Evolutionary conservation across 2,329 filamentous ascomycete species (phyloP).

Genomic region (Xylariales sp.): DNA sequence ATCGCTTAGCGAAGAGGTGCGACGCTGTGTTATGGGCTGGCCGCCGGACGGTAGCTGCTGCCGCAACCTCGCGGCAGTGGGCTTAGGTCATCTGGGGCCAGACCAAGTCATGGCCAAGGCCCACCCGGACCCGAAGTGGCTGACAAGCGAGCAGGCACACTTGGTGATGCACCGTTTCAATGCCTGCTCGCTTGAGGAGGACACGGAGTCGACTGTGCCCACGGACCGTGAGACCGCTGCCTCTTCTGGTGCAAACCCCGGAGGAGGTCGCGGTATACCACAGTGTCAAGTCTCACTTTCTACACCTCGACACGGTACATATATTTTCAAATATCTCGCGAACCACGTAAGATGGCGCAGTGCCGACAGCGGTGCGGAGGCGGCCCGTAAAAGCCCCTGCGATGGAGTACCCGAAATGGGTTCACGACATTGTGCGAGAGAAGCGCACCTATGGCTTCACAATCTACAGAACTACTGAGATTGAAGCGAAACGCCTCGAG

Average conservation of each 20-base stretch:
- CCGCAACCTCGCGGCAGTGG: constrained; percentile 2
- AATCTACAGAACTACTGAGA: not conserved
- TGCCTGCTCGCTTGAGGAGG: not conserved
- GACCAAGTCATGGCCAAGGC: not conserved
- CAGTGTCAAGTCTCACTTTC: too few relatives aligned
- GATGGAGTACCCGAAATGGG: not conserved
- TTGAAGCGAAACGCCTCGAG: not conserved
- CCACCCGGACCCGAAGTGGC: not conserved
- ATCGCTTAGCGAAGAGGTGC: not conserved
- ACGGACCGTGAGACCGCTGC: too few relatives aligned
- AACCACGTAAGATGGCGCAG: too few relatives aligned
- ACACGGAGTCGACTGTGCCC: too few relatives aligned
- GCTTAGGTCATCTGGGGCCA: not conserved
- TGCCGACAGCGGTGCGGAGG: not conserved
- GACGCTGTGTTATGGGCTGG: not conserved
- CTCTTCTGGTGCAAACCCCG: too few relatives aligned
- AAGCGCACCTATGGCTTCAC: not conserved
- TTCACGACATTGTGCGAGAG: not conserved
- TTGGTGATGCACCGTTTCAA: constrained; percentile 1
- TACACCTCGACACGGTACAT: too few relatives aligned
- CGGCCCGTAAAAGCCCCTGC: not conserved
- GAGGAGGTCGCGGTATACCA: too few relatives aligned
- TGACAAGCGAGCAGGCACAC: constrained; percentile 2
- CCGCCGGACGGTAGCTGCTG: not conserved
- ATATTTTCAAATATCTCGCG: too few relatives aligned